Evolutionary conservation across 148 eudicot genomes (phyloP).

Genomic region (Chenopodium formosanum): DNA sequence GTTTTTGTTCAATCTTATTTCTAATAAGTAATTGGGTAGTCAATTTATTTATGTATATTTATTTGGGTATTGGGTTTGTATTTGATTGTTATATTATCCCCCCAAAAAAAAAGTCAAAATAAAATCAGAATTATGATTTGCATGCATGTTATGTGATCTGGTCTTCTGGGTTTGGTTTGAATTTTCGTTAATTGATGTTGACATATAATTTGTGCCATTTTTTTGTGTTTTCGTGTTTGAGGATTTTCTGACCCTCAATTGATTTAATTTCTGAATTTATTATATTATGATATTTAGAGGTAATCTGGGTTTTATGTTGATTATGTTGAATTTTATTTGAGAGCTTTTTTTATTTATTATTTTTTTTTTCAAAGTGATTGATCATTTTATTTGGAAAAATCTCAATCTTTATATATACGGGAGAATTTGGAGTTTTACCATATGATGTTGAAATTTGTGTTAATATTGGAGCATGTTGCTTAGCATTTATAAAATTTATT

Average conservation of each 20-base stretch:
- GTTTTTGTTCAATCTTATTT: neutral
- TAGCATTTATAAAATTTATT: no score
- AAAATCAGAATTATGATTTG: neutral
- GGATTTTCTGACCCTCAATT: neutral
- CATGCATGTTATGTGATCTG: neutral
- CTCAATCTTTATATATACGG: neutral
- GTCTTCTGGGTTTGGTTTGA: neutral
- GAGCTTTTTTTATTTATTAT: neutral
- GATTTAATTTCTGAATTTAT: neutral
- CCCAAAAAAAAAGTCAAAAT: neutral
- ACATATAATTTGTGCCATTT: neutral
- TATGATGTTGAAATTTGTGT: neutral
- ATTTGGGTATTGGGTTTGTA: neutral
- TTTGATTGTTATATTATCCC: neutral
- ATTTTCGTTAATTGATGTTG: neutral
- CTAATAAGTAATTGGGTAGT: neutral
- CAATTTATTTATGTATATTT: neutral
- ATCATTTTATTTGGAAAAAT: neutral
- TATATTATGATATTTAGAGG: neutral
- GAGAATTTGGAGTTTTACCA: constrained; percentile 11
- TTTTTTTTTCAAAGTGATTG: neutral
- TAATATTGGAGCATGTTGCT: neutral
- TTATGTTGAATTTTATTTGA: neutral
- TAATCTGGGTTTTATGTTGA: neutral
- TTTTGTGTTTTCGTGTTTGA: neutral